These are phyloP conservation scores for Luffa acutangula DNA, from an alignment of 306 rosid genomes.

Conservation along the genomic window DNA sequence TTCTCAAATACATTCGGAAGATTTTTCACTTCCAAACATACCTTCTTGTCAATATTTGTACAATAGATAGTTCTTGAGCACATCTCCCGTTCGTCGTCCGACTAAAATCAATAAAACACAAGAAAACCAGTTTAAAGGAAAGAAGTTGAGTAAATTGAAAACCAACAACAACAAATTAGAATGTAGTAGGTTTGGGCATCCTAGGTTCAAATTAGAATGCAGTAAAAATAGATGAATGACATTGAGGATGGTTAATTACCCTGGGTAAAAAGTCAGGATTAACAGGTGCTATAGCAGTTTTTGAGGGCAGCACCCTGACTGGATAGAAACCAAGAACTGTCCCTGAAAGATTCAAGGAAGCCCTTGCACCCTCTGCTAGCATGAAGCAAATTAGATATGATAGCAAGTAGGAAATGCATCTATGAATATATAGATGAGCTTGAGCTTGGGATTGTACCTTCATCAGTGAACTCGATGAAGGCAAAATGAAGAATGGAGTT, in stretches of 20 bases:
- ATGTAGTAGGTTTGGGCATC: background rate
- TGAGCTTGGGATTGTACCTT: constrained; percentile 36
- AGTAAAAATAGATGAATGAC: background rate
- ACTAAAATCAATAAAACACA: constrained; percentile 27
- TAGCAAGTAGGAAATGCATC: background rate
- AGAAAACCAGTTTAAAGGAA: constrained; percentile 15
- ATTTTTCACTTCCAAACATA: constrained; percentile 19
- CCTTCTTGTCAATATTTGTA: constrained; percentile 98
- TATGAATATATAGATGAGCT: background rate
- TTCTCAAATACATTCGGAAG: constrained; percentile 6
- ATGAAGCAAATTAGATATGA: constrained; percentile 18
- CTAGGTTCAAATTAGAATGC: background rate
- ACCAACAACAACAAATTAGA: background rate
- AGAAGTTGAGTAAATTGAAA: background rate
- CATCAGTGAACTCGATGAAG: constrained; percentile 90
- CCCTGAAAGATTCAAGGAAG: constrained; percentile 85
- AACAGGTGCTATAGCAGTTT: constrained; percentile 98
- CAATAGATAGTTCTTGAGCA: constrained; percentile 96
- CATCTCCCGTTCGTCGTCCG: constrained; percentile 97
- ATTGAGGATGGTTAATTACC: constrained; percentile 28
- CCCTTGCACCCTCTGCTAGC: constrained; percentile 78
- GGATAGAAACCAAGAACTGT: constrained; percentile 95
- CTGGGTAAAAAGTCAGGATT: constrained; percentile 91
- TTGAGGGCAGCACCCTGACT: constrained; percentile 89
- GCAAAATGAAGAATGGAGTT: constrained; percentile 96